These are phyloP conservation scores for Chlorella sp. DNA, from an alignment of 139 green algal genomes.

Conservation along the genomic window DNA sequence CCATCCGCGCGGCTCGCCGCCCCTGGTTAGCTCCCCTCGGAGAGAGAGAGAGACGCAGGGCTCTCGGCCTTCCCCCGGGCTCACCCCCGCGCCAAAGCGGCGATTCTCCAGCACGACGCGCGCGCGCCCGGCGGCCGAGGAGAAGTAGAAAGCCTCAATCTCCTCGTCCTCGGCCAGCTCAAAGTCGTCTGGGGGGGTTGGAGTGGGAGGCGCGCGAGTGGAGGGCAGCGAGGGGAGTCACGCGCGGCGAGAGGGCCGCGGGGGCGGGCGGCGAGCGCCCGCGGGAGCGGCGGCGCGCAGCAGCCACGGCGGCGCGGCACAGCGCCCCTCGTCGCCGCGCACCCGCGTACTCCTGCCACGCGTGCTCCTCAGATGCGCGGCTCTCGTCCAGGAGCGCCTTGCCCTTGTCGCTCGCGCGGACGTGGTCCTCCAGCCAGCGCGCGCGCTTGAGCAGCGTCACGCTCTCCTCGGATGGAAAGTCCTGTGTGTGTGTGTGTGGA, in stretches of 20 bases:
- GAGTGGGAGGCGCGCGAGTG: too few relatives aligned
- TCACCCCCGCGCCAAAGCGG: slow-evolving; percentile 65
- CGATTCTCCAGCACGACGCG: slow-evolving; percentile 81
- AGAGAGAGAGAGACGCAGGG: too few relatives aligned
- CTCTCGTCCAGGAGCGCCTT: slow-evolving; percentile 6
- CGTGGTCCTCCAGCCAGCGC: slow-evolving; percentile 72
- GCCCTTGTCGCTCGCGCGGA: neutral
- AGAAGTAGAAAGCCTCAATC: slow-evolving; percentile 80
- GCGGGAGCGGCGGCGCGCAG: too few relatives aligned
- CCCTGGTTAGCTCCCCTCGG: slow-evolving; percentile 52
- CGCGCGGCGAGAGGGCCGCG: too few relatives aligned
- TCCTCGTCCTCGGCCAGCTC: slow-evolving; percentile 72
- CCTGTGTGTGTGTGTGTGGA: too few relatives aligned
- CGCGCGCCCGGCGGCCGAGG: slow-evolving; percentile 57
- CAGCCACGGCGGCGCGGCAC: too few relatives aligned
- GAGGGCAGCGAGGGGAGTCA: too few relatives aligned
- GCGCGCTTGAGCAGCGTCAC: slow-evolving; percentile 81
- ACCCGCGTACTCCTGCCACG: slow-evolving; percentile 35
- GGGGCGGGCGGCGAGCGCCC: too few relatives aligned
- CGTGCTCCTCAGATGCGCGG: slow-evolving; percentile 30
- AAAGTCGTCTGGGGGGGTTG: slow-evolving; percentile 58
- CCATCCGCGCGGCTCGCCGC: slow-evolving; percentile 22
- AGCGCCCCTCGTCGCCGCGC: too few relatives aligned
- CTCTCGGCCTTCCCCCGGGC: too few relatives aligned
- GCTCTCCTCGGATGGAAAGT: slow-evolving; percentile 78